Evolutionary conservation across 768 basidiomycete genomes (phyloP).

Genomic region (Tricholoma furcatifolium): DNA sequence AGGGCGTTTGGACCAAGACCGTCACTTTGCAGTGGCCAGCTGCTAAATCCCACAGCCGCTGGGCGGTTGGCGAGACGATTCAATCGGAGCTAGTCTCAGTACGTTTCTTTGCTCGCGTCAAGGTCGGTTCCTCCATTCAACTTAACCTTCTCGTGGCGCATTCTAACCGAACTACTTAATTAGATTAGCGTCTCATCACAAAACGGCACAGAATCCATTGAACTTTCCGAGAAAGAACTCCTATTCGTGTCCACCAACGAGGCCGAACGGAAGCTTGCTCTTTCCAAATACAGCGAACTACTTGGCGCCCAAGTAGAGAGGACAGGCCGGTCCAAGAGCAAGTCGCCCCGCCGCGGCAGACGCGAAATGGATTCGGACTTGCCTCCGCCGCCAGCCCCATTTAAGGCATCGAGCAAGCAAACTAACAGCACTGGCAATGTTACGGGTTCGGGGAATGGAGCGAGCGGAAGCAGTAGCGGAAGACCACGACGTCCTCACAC

Average conservation of each 20-base stretch:
- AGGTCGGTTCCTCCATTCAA: conserved; percentile 40
- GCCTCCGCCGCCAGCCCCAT: conserved; percentile 41
- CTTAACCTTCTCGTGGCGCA: conserved; percentile 8
- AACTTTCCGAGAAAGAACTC: conserved; percentile 69
- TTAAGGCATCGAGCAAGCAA: conserved; percentile 12
- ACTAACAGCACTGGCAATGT: conserved; percentile 12
- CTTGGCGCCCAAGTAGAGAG: conserved; percentile 24
- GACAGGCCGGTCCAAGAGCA: conserved; percentile 48
- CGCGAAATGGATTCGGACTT: conserved; percentile 29
- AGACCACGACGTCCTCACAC: conserved; percentile 63
- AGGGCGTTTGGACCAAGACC: conserved; percentile 62
- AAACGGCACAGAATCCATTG: conserved; percentile 63
- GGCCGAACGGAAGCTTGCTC: conserved; percentile 62
- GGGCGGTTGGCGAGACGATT: conserved; percentile 81
- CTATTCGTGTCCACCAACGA: conserved; percentile 69
- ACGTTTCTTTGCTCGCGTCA: conserved; percentile 68
- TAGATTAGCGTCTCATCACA: conserved; percentile 53
- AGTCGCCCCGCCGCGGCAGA: conserved; percentile 50
- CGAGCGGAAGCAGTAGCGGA: conserved; percentile 1
- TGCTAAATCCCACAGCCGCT: conserved; percentile 64
- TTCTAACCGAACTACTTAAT: conserved; percentile 15
- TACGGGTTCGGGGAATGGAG: neutral
- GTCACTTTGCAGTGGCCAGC: conserved; percentile 74
- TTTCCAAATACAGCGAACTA: conserved; percentile 55
- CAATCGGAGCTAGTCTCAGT: conserved; percentile 62